phyloP scores from a whole-genome alignment of 2,329 filamentous ascomycete species.

The Trematosphaeria pertusa region DNA sequence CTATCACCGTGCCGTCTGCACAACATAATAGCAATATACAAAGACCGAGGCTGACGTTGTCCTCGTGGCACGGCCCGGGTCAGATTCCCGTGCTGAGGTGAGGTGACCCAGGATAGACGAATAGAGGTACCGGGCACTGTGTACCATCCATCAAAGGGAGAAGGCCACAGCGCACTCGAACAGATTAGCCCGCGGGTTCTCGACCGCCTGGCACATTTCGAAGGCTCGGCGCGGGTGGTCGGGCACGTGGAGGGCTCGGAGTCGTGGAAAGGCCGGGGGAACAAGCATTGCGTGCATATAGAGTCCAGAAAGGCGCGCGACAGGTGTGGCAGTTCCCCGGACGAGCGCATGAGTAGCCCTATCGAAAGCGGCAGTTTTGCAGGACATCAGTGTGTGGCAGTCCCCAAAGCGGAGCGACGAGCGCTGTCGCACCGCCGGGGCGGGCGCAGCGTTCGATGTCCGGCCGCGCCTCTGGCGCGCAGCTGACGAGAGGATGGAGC shows the following conservation, averaged over 20 bases:
- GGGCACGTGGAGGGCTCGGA: slow-evolving; percentile 28
- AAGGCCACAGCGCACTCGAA: background rate
- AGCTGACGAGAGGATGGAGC: background rate
- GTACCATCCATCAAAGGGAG: background rate
- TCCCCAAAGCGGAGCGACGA: slow-evolving; percentile 8
- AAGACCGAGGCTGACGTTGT: slow-evolving; percentile 3
- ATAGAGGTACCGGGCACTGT: background rate
- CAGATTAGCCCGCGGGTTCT: background rate
- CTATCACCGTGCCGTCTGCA: background rate
- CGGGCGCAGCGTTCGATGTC: background rate
- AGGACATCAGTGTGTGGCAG: slow-evolving; percentile 8
- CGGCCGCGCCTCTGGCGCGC: background rate
- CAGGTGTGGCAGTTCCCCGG: background rate
- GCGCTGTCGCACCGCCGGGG: slow-evolving; percentile 7
- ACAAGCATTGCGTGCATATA: slow-evolving; percentile 7
- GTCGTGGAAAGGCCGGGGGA: slow-evolving; percentile 15
- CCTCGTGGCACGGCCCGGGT: slow-evolving; percentile 6
- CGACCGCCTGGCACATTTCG: background rate
- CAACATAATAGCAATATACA: background rate
- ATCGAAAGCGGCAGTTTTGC: slow-evolving; percentile 29
- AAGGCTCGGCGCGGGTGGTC: slow-evolving; percentile 13
- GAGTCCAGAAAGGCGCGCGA: slow-evolving; percentile 8
- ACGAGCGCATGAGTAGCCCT: slow-evolving; percentile 29
- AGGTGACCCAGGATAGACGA: background rate
- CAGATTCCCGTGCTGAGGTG: slow-evolving; percentile 10